A percentile compares a stretch with the other conserved stretches of the same genome.
Conservation (phyloP, 2,329 filamentous ascomycete genomes). For the Lojkania enalia region DNA sequence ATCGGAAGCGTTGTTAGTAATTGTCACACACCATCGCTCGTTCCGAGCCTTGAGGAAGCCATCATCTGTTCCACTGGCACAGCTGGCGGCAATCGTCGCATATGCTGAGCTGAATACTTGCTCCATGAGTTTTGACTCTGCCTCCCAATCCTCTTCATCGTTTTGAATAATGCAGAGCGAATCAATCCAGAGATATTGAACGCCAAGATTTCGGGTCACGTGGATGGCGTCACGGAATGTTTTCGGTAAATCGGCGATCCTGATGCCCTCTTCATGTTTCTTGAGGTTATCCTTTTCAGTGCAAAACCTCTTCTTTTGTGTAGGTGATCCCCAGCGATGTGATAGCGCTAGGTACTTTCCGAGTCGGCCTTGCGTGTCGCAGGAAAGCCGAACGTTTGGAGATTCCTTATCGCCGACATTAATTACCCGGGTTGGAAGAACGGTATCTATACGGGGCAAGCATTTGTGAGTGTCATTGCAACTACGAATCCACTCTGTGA, state of each 20-base stretch:
- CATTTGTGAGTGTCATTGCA: constrained; percentile 9
- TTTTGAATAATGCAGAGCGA: constrained; percentile 20
- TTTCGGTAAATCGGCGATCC: constrained; percentile 13
- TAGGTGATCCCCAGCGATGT: constrained; percentile 14
- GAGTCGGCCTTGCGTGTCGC: neutral
- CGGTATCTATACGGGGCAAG: neutral
- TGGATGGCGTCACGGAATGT: constrained; percentile 26
- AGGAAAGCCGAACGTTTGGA: neutral
- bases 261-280: constrained; percentile 7
- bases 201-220: constrained; percentile 15
- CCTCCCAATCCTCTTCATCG: constrained; percentile 14
- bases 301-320: constrained; percentile 8
- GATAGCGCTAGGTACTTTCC: constrained; percentile 15
- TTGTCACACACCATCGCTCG: constrained; percentile 4
- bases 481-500: constrained; percentile 6
- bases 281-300: constrained; percentile 9
- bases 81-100: constrained; percentile 15
- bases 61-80: constrained; percentile 7
- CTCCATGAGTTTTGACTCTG: constrained; percentile 16
- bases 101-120: constrained; percentile 16
- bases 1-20: neutral
- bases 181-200: constrained; percentile 26
- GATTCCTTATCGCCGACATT: constrained; percentile 8
- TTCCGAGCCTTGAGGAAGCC: constrained; percentile 11
- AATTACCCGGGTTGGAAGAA: constrained; percentile 13